Evolutionary conservation across 2,329 filamentous ascomycete genomes (phyloP).

Genomic region (Xylaria sp.): DNA sequence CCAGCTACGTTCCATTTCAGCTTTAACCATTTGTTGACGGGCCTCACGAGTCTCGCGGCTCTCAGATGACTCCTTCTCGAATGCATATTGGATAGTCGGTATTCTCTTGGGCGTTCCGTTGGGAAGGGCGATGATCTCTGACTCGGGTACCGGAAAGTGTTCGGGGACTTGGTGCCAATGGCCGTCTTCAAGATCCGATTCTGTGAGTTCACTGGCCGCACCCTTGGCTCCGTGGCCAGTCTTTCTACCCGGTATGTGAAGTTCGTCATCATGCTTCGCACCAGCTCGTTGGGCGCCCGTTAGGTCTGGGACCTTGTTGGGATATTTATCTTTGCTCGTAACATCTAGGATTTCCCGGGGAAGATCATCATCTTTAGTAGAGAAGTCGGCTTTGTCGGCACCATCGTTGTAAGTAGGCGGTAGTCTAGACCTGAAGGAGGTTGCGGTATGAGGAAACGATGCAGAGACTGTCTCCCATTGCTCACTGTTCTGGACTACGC

Average conservation of each 20-base stretch:
- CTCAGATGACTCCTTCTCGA: conserved; percentile 58
- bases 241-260: conserved; percentile 31
- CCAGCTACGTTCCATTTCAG: conserved; percentile 76
- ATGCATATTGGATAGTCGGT: conserved; percentile 70
- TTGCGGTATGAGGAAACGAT: conserved; percentile 18
- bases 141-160: conserved; percentile 67
- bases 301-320: conserved; percentile 23
- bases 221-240: conserved; percentile 26
- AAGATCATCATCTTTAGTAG: conserved; percentile 16
- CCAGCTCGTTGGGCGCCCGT: conserved; percentile 18
- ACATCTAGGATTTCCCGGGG: conserved; percentile 19
- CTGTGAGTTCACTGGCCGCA: conserved; percentile 20
- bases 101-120: conserved; percentile 64
- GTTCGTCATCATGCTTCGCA: conserved; percentile 16
- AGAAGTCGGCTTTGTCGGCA: conserved; percentile 11
- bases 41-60: conserved; percentile 57
- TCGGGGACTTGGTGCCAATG: conserved; percentile 74
- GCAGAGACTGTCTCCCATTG: conserved; percentile 28
- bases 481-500: conserved; percentile 23
- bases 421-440: conserved; percentile 8
- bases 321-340: conserved; percentile 14
- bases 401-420: conserved; percentile 10
- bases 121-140: conserved; percentile 70
- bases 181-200: conserved; percentile 33
- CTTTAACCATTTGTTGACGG: conserved; percentile 62